Conservation (phyloP, 495 filamentous ascomycete species). For the Glutinoglossum americanum region DNA sequence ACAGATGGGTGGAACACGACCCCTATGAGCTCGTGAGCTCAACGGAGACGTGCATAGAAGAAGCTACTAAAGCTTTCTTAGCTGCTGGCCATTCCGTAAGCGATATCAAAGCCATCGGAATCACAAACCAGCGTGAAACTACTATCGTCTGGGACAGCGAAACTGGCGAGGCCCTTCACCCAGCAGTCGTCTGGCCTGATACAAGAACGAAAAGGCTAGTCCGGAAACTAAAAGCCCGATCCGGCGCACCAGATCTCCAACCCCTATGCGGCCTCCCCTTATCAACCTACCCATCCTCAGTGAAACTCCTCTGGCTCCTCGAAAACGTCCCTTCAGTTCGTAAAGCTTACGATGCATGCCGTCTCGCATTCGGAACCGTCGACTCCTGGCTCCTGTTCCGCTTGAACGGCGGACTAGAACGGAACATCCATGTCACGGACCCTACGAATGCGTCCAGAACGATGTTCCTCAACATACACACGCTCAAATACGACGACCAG, state of each 20-base stretch:
- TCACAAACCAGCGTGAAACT: constrained; percentile 91
- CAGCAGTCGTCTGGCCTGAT: constrained; percentile 88
- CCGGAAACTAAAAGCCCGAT: constrained; percentile 49
- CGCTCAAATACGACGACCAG: constrained; percentile 63
- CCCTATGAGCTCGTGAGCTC: constrained; percentile 58
- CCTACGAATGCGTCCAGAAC: constrained; percentile 83
- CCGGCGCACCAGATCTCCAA: constrained; percentile 44
- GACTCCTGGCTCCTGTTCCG: constrained; percentile 85
- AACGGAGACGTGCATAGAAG: constrained; percentile 68
- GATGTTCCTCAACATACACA: constrained; percentile 91
- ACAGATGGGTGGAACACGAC: constrained; percentile 89
- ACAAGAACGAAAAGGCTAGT: constrained; percentile 64
- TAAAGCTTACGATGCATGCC: constrained; percentile 57
- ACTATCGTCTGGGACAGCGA: constrained; percentile 75
- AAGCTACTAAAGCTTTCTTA: constrained; percentile 51
- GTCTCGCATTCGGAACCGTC: constrained; percentile 78
- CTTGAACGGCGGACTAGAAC: constrained; percentile 61
- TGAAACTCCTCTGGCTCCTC: constrained; percentile 76
- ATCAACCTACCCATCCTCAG: constrained; percentile 82
- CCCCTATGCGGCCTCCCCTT: constrained; percentile 71
- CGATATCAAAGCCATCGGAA: constrained; percentile 69
- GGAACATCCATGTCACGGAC: constrained; percentile 61
- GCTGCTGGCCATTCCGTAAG: constrained; percentile 44
- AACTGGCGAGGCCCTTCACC: constrained; percentile 69
- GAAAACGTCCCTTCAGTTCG: constrained; percentile 48